Base-by-base conservation (phyloP, 805 yeast species). In the Lachancea lanzarotensis region DNA sequence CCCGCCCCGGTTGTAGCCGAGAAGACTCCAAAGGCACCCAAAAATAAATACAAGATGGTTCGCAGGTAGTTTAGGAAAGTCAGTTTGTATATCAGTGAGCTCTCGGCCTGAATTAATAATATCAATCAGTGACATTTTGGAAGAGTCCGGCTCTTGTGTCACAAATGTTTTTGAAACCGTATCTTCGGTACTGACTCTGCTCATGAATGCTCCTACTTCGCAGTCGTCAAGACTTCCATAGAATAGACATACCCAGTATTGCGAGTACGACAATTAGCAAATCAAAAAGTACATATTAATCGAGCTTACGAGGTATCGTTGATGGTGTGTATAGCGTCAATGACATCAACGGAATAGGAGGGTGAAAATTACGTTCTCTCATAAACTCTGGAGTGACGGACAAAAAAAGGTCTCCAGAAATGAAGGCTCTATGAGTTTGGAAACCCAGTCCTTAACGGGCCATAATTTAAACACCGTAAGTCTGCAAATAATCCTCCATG, bases 401-500 rank as follows among this genome's bases (percentile, higher is more conserved):
- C 25, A 22, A 22, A 26, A 12, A 16, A 22, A 10, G 18, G 40
- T 26, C 11, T 38, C 33, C 33, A 27, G 40, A 38, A 29, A 16
- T 35, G 39, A 36, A 36, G 16, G 31, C 15, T 36, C 39, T 36
- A 36, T 36, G 39, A 19, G 25, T 18, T 26, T 15, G 25, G 15
- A 10, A 7, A 26, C 11, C n/a, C 12, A 36, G 20, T 15, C 7
- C 38, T 26, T 4, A 8, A 12, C 9, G 29, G 33, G 35, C 18
- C 34, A 18, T 32, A 26, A 20, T 2, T 36, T 37, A 58, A 43
- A 62, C 67, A 48, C 69, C 74, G 48, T 60, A 71, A 13, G 62
- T 63, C 50, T 56, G 63, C 48, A 72, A 67, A 69, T 85, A 85
- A 45, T 74, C 76, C 53, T 78, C 71, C 52, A 85, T 77, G 45